A percentile compares a stretch with the other conserved stretches of the same genome.
Conservation (phyloP, 495 filamentous ascomycete genomes). For the Xeromyces bisporus region DNA sequence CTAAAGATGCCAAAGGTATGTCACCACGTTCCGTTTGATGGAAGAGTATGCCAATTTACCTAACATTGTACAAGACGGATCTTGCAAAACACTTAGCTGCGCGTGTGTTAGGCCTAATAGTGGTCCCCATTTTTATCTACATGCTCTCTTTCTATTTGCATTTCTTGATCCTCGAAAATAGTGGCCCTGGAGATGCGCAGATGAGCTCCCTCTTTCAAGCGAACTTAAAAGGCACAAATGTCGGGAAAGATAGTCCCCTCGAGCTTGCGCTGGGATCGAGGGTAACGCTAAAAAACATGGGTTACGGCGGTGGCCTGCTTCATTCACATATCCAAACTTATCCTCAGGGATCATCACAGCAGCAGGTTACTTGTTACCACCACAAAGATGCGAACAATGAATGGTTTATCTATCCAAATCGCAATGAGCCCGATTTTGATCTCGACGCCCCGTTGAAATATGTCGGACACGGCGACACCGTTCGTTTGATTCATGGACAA, state of each 20-base stretch:
- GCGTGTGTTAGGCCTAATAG: conserved; percentile 72
- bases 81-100: conserved; percentile 63
- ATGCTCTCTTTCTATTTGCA: conserved; percentile 89
- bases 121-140: conserved; percentile 75
- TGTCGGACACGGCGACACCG: conserved; percentile 57
- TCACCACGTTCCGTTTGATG: no score
- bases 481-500: conserved; percentile 86
- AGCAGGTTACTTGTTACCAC: conserved; percentile 97
- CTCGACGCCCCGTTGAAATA: conserved; percentile 49
- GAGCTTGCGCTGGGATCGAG: conserved; percentile 80
- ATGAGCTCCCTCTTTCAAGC: conserved; percentile 99
- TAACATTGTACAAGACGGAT: no score
- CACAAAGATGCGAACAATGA: conserved; percentile 99
- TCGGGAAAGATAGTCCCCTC: conserved; percentile 82
- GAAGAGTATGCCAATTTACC: no score
- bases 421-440: conserved; percentile 54
- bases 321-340: conserved; percentile 95
- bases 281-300: conserved; percentile 96
- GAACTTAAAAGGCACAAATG: conserved; percentile 81
- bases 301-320: conserved; percentile 92
- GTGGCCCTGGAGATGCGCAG: conserved; percentile 90
- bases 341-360: conserved; percentile 84
- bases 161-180: conserved; percentile 84
- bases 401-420: conserved; percentile 97
- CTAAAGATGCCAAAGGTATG: conserved; percentile 69